A percentile compares a stretch with the other conserved stretches of the same genome.
phyloP scores from a whole-genome alignment of 352 stramenopile species.

The Phytophthora meadii region DNA sequence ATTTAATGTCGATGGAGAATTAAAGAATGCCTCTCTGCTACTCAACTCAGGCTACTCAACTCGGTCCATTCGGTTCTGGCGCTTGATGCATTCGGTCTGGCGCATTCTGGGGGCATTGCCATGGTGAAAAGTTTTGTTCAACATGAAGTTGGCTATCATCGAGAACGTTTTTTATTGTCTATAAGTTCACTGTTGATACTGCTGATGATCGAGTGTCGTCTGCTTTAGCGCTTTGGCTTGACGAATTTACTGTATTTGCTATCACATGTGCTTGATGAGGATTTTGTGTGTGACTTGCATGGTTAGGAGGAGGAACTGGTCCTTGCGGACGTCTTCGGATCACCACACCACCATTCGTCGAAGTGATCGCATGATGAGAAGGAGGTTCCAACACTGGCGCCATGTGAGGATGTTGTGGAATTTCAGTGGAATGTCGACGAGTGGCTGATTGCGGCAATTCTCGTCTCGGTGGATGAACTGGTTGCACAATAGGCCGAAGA shows the following conservation, averaged over 20 bases:
- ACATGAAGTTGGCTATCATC: too few species aligned
- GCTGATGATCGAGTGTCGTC: constrained; percentile 34
- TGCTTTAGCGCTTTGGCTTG: constrained; percentile 18
- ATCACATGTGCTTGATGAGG: constrained; percentile 15
- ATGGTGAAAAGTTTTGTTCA: too few species aligned
- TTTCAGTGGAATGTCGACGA: constrained; percentile 24
- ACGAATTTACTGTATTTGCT: constrained; percentile 3
- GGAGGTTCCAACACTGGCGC: constrained; percentile 4
- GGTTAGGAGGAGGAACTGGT: constrained; percentile 2
- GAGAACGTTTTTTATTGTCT: not conserved
- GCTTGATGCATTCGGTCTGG: too few species aligned
- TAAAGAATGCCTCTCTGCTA: too few species aligned
- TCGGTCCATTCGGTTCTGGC: too few species aligned
- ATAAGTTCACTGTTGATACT: constrained; percentile 13
- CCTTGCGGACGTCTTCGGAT: constrained; percentile 28
- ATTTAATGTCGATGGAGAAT: too few species aligned
- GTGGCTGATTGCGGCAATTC: constrained; percentile 26
- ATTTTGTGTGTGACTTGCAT: constrained; percentile 12
- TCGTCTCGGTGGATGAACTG: too few species aligned
- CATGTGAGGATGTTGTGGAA: constrained; percentile 15
- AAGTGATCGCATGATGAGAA: constrained; percentile 20
- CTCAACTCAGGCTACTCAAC: too few species aligned
- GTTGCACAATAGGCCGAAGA: too few species aligned
- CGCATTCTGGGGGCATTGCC: too few species aligned
- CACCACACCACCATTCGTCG: constrained; percentile 27